phyloP scores from a whole-genome alignment of 148 eudicot genomes.

The Dianthus caryophyllus region DNA sequence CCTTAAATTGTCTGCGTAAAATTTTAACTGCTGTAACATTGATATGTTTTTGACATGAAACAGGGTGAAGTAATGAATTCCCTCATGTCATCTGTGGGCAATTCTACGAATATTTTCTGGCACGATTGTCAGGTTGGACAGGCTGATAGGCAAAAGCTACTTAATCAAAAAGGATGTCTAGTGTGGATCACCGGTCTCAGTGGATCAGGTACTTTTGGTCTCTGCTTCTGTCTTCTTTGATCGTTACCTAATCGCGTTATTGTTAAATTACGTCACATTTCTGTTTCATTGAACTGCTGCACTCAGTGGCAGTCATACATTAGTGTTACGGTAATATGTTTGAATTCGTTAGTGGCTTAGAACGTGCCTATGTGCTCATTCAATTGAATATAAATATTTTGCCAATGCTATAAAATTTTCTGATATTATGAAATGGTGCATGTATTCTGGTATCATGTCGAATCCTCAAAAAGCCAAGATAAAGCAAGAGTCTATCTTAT shows the following conservation, averaged over 20 bases:
- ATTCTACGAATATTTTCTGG: conserved; percentile 83
- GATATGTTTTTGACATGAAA: conserved; percentile 1
- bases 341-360: no score
- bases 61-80: conserved; percentile 13
- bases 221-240: background rate
- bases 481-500: no score
- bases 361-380: no score
- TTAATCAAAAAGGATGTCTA: conserved; percentile 82
- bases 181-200: conserved; percentile 96
- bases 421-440: no score
- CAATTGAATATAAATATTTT: no score
- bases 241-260: background rate
- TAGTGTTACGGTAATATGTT: no score
- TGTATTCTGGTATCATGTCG: no score
- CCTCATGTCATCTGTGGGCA: conserved; percentile 66
- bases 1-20: no score
- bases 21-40: background rate
- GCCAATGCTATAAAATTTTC: no score
- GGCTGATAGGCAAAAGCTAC: conserved; percentile 67
- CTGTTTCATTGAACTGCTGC: no score
- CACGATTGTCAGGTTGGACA: conserved; percentile 74
- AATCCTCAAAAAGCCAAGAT: no score
- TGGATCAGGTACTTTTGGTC: conserved; percentile 65
- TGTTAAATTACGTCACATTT: background rate
- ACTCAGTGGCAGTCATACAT: no score